Percentiles rank a stretch among this genome's conserved stretches.
Evolutionary conservation across 495 filamentous ascomycete genomes (phyloP).

Genomic region (Mycothermus thermophilus): DNA sequence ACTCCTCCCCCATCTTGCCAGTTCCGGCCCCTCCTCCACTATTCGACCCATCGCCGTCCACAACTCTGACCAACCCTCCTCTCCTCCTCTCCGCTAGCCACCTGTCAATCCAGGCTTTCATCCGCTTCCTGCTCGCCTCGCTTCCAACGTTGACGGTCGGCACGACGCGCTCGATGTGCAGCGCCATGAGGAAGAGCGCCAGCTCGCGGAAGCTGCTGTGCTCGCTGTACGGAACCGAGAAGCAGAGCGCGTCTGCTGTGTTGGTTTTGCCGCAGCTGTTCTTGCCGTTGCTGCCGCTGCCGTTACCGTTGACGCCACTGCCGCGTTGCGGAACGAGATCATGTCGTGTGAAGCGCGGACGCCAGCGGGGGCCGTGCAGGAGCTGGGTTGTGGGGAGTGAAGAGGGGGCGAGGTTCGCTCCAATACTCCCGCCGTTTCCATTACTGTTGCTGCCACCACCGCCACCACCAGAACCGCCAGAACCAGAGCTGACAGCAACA

Average conservation of each 20-base stretch:
- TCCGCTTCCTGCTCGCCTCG: slow-evolving; percentile 48
- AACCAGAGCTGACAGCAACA: no score
- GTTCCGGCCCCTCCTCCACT: slow-evolving; percentile 10
- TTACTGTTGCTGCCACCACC: neutral
- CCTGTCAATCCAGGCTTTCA: slow-evolving; percentile 83
- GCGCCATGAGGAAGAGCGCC: slow-evolving; percentile 77
- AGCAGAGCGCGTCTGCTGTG: slow-evolving; percentile 51
- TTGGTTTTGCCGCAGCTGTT: no score
- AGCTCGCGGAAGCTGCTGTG: slow-evolving; percentile 90
- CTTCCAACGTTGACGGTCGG: slow-evolving; percentile 88
- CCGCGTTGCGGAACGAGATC: slow-evolving; percentile 71
- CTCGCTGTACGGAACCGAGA: slow-evolving; percentile 88
- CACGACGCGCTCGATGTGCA: slow-evolving; percentile 77
- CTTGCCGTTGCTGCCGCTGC: no score
- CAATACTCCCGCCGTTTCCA: slow-evolving; percentile 6
- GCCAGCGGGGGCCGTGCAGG: slow-evolving; percentile 61
- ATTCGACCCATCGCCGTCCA: slow-evolving; percentile 18
- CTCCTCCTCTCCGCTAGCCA: slow-evolving; percentile 79
- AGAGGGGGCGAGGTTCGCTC: slow-evolving; percentile 22
- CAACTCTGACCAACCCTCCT: slow-evolving; percentile 53
- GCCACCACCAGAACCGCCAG: neutral
- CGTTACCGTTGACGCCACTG: no score
- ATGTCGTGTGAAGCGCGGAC: slow-evolving; percentile 44
- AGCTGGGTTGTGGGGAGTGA: slow-evolving; percentile 38
- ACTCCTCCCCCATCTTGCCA: slow-evolving; percentile 8